Percentiles rank a stretch among this genome's conserved stretches.
Evolutionary conservation across 179 eudicot species (phyloP).

Genomic region (Sideroxylon spinosum): DNA sequence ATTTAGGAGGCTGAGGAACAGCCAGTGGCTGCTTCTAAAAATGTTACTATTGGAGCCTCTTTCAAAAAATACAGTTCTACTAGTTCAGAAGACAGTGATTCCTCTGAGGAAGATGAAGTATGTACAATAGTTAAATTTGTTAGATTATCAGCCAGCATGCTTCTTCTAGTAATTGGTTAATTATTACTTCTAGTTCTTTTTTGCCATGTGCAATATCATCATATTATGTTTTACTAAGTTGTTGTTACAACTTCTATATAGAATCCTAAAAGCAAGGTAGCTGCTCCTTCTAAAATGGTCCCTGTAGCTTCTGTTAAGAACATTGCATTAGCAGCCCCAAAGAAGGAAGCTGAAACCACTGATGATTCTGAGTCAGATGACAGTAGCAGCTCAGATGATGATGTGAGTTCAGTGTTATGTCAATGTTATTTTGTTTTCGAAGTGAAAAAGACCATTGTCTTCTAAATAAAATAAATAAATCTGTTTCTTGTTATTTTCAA

Average conservation of each 20-base stretch:
- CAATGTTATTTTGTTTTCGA: background rate
- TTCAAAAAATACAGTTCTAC: too few species aligned
- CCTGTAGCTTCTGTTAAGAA: conserved; percentile 32
- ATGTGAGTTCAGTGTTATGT: conserved; percentile 18
- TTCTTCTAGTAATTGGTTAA: background rate
- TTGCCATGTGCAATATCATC: background rate
- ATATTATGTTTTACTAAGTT: background rate
- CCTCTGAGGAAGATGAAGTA: conserved; percentile 22
- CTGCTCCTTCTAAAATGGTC: conserved; percentile 17
- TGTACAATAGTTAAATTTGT: background rate
- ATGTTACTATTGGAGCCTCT: conserved; percentile 19
- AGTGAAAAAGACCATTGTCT: background rate
- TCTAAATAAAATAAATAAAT: background rate
- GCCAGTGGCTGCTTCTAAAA: conserved; percentile 28
- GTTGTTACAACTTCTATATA: background rate
- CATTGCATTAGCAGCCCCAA: conserved; percentile 21
- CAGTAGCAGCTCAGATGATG: conserved; percentile 20
- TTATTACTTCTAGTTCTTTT: background rate
- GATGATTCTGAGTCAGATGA: conserved; percentile 28
- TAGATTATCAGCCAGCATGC: background rate
- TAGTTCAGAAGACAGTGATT: conserved; percentile 23
- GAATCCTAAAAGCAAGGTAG: conserved; percentile 18
- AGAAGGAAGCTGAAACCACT: conserved; percentile 48
- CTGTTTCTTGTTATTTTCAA: too few species aligned
- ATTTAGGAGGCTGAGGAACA: conserved; percentile 16